phyloP scores from a whole-genome alignment of 192 early-diverging fungal genomes.

The Linnemannia hyalina region DNA sequence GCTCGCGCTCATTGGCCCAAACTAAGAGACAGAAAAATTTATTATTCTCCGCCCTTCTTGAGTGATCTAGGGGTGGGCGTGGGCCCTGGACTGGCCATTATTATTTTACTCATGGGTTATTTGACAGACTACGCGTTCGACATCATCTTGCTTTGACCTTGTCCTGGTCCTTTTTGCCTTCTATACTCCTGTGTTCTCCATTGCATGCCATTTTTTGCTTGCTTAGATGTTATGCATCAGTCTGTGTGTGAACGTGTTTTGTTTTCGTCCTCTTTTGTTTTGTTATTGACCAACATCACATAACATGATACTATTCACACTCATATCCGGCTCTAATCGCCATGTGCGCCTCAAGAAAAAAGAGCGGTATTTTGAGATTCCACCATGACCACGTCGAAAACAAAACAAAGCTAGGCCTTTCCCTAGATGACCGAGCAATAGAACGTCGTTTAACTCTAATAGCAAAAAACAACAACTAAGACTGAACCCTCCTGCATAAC shows the following conservation, averaged over 20 bases:
- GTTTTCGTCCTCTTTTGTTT: background rate
- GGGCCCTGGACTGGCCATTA: background rate
- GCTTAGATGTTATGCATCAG: too few relatives aligned
- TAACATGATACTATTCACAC: background rate
- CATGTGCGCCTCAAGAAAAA: background rate
- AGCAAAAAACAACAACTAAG: background rate
- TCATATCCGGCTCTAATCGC: background rate
- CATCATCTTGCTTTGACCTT: background rate
- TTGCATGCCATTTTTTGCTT: background rate
- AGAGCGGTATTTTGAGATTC: background rate
- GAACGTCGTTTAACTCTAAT: background rate
- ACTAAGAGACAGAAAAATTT: background rate
- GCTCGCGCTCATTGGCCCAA: slow-evolving; percentile 3
- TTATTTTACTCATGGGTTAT: background rate
- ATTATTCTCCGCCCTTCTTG: background rate
- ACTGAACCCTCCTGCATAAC: background rate
- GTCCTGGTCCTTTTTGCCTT: background rate
- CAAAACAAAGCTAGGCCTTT: background rate
- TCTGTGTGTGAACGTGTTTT: background rate
- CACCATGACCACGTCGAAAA: background rate
- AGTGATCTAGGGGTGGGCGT: background rate
- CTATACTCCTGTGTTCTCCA: background rate
- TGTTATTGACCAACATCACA: background rate
- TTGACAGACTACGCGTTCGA: background rate
- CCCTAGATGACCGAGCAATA: background rate